phyloP scores from a whole-genome alignment of 495 filamentous ascomycete genomes.

The Bacidia gigantensis region DNA sequence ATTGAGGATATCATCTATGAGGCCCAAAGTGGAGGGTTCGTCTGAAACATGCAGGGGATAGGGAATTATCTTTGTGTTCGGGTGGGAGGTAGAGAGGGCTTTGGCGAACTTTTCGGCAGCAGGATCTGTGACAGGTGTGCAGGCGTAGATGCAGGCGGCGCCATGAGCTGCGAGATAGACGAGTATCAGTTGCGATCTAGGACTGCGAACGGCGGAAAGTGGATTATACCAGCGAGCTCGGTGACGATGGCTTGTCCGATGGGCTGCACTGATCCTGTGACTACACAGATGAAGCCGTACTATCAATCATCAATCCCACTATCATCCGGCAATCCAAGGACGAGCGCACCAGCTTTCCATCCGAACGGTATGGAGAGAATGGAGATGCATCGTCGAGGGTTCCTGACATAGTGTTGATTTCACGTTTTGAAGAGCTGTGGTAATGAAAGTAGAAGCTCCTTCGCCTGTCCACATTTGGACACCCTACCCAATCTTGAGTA shows the following conservation, averaged over 20 bases:
- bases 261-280: constrained; percentile 43
- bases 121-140: constrained; percentile 18
- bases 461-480: no score
- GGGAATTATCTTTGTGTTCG: constrained; percentile 43
- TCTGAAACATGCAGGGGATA: constrained; percentile 41
- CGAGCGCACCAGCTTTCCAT: constrained; percentile 42
- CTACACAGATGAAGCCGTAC: constrained; percentile 51
- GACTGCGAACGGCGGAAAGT: background rate
- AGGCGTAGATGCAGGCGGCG: constrained; percentile 47
- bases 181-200: background rate
- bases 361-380: constrained; percentile 44
- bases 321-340: background rate
- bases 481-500: no score
- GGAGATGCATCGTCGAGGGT: constrained; percentile 26
- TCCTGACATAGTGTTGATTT: constrained; percentile 11
- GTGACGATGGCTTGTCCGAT: constrained; percentile 43
- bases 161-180: constrained; percentile 36
- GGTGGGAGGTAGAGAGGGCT: constrained; percentile 24
- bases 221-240: constrained; percentile 39
- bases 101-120: constrained; percentile 22
- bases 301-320: constrained; percentile 12
- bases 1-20: constrained; percentile 50
- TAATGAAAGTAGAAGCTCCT: no score
- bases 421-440: background rate
- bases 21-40: constrained; percentile 43